These are phyloP conservation scores for Alloteropsis semialata DNA, from an alignment of 176 grass and related monocot genomes.

Conservation along the genomic window DNA sequence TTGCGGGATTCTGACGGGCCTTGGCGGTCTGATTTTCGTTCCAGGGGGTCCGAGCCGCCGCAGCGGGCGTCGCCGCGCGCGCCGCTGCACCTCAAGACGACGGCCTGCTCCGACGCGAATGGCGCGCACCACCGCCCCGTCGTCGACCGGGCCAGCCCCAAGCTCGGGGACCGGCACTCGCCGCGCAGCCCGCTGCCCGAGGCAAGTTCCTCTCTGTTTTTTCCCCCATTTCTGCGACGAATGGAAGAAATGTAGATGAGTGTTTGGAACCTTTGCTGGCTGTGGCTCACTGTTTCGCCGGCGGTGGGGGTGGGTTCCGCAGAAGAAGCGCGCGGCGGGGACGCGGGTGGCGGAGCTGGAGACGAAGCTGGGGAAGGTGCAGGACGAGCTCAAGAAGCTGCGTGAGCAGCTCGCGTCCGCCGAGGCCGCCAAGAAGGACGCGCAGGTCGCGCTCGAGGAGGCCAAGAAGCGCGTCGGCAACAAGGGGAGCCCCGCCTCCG, in stretches of 20 bases:
- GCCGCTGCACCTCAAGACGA: conserved; percentile 81
- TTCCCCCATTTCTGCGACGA: too few relatives aligned
- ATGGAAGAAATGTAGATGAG: too few relatives aligned
- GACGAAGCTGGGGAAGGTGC: conserved; percentile 73
- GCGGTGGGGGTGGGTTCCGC: neutral
- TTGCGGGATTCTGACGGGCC: neutral
- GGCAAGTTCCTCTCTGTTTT: neutral
- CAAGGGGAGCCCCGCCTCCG: conserved; percentile 36
- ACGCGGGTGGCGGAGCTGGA: conserved; percentile 70
- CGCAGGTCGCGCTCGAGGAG: conserved; percentile 74
- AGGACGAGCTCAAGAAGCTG: conserved; percentile 96
- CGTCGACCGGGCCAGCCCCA: conserved; percentile 67
- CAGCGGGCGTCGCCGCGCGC: conserved; percentile 66
- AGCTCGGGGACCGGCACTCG: conserved; percentile 66
- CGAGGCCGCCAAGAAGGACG: conserved; percentile 87
- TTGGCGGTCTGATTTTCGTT: neutral
- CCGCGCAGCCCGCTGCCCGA: conserved; percentile 70
- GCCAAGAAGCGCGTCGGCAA: conserved; percentile 77
- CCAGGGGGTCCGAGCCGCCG: conserved; percentile 75
- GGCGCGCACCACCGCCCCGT: conserved; percentile 52
- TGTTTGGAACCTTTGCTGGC: too few relatives aligned
- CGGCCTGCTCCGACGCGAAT: conserved; percentile 62
- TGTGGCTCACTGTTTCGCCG: neutral
- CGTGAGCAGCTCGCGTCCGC: conserved; percentile 75
- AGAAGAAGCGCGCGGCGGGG: conserved; percentile 74